phyloP scores from a whole-genome alignment of 192 early-diverging fungal genomes.

The Backusella morwellensis region DNA sequence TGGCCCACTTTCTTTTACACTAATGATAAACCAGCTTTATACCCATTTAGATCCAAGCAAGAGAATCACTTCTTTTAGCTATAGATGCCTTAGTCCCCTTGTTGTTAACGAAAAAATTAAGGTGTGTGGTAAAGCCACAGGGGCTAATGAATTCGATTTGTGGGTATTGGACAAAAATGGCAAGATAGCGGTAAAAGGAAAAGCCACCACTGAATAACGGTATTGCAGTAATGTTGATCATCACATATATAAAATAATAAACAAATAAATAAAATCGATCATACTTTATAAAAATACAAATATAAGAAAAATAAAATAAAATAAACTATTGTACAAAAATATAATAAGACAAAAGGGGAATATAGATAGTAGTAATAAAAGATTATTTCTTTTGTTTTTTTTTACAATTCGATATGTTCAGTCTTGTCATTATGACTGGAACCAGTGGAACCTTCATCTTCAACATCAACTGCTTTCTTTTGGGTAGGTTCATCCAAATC shows the following conservation, averaged over 20 bases:
- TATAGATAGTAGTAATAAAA: not conserved
- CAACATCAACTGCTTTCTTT: not conserved
- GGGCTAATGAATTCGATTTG: not conserved
- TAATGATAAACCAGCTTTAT: not conserved
- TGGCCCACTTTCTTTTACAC: slow-evolving; percentile 11
- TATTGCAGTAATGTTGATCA: not conserved
- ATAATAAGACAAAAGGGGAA: not conserved
- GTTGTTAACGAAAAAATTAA: not conserved
- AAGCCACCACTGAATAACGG: not conserved
- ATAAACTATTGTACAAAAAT: not conserved
- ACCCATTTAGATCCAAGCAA: not conserved
- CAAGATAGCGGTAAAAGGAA: slow-evolving; percentile 12
- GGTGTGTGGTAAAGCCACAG: not conserved
- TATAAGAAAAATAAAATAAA: slow-evolving; percentile 2
- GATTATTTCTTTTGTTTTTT: not conserved
- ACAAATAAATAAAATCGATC: not conserved
- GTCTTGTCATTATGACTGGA: slow-evolving; percentile 7
- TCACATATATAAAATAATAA: not conserved
- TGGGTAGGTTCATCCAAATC: slow-evolving; percentile 21
- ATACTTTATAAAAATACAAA: slow-evolving; percentile 8
- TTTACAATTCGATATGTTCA: slow-evolving; percentile 10
- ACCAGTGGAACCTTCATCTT: slow-evolving; percentile 1
- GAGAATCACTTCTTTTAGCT: not conserved
- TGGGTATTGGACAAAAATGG: slow-evolving; percentile 11
- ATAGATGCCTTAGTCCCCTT: slow-evolving; percentile 13